Base-by-base conservation (phyloP, 2,329 filamentous ascomycete genomes). In the Periconia sp. region DNA sequence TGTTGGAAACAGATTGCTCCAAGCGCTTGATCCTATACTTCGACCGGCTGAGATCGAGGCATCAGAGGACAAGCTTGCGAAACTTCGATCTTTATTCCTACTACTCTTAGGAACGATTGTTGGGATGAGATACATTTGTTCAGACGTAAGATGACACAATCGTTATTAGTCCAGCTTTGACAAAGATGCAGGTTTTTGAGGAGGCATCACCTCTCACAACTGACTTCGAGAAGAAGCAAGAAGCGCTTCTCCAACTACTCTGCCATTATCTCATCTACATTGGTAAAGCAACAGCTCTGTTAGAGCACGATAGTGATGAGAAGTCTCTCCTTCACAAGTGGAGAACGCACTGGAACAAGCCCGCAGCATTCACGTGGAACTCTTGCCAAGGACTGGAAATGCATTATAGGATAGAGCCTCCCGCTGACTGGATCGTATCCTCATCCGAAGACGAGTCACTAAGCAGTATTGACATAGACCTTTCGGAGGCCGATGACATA, bases 241-340 rank as follows among this genome's bases (percentile, higher is more conserved):
- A 48, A 15, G 49, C 52, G 3, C 29, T 56, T 4, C 42, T 50
- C 8, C 46, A 47, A 12, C 50, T 56, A 7, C 23, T 56, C 19
- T 53, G 47, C 36, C 50, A 56, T 37, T 56, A 56, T 23, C 46
- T 56, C 13, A 51, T 56, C 33, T 53, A 56, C 26, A 56, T 56
- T 13, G 52, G 52, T 7, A 56, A 51, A 40, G 39, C 47, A 1
- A 52, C 52, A n/a, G 39, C 50, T 7, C 39, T 56, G 7, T n/a
- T 56, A 6, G 44, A 50, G 17, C 26, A 26, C 16, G 26, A 38
- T 5, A 45, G 29, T 25, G 44, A 50, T 26, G 52, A 56, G 25
- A 51, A 41, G 13, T 30, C 40, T 4, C 25, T 56, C 4, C 41
- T 53, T 17, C 16, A 41, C 1, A 37, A 35, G 16, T 56, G 49